Evolutionary conservation across 2,329 filamentous ascomycete species (phyloP).

Genomic region (Parastagonospora avenae): DNA sequence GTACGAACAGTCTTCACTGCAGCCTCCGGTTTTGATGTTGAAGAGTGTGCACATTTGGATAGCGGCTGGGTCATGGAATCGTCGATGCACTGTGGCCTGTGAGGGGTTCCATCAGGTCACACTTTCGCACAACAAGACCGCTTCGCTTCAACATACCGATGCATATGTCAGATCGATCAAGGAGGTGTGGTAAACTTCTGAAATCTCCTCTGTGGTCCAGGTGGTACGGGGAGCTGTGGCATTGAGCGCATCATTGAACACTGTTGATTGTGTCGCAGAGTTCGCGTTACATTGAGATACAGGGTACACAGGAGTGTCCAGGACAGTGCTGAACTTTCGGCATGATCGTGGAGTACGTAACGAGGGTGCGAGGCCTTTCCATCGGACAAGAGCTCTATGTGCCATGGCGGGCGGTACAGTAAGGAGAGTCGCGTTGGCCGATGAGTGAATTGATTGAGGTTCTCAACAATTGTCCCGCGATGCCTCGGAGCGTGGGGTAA

Average conservation of each 20-base stretch:
- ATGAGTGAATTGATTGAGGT: too few relatives aligned
- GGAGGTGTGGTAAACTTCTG: conserved; percentile 79
- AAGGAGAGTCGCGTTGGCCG: too few relatives aligned
- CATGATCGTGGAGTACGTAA: too few relatives aligned
- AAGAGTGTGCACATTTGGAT: conserved; percentile 94
- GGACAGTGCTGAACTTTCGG: too few relatives aligned
- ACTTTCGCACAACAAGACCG: not conserved
- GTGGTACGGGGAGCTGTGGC: conserved; percentile 68
- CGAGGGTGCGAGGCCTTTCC: too few relatives aligned
- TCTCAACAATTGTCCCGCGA: too few relatives aligned
- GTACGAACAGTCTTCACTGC: conserved; percentile 91
- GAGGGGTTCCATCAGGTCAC: conserved; percentile 6
- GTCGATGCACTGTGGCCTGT: conserved; percentile 77
- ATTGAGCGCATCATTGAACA: conserved; percentile 58
- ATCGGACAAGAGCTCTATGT: too few relatives aligned
- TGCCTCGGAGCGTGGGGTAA: too few relatives aligned
- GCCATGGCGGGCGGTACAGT: too few relatives aligned
- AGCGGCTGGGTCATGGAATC: conserved; percentile 81
- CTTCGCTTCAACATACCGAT: conserved; percentile 57
- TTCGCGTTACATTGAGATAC: too few relatives aligned
- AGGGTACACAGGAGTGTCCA: too few relatives aligned
- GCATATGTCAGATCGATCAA: conserved; percentile 79
- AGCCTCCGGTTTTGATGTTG: conserved; percentile 96
- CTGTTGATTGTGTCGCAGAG: conserved; percentile 1
- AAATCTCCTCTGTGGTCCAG: conserved; percentile 83